Base-by-base conservation (phyloP, 1,284 basidiomycete species). In the Boletus smithii region DNA sequence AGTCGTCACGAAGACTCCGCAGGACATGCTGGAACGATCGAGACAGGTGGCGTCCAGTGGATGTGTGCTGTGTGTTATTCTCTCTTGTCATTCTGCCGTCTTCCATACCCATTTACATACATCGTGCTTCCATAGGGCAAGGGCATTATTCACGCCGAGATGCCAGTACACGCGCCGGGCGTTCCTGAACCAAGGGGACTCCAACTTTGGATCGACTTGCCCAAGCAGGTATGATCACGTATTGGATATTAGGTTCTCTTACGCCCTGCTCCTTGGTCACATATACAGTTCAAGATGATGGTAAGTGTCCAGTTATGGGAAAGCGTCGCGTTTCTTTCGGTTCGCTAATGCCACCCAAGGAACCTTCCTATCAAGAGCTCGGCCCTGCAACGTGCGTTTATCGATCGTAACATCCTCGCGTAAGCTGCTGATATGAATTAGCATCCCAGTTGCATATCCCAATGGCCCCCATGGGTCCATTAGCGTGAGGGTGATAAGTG, bases 171-270 rank as follows among this genome's bases (percentile, higher is more conserved):
- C 54, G 81, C 72, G 6, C 69, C 75, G 18, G 83, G 81, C n/a
- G 53, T 72, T 4, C 83, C 88, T 3, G 71, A 89, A 65, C 77
- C 93, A 59, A 62, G 77, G 24, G 95, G 92, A 7, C 73, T 98
- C 32, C 95, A 98, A 62, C 80, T 98, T 22, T 97, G 95, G 95
- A 74, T 97, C 37, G 95, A 97, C 69, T 73, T 98, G 14, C 95
- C 95, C 0, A 85, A 86, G 58, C 65, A 88, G 66, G 80, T 80
- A 56, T 23, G 39, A 20, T 36, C 35, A 38, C 18, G 26, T 37
- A 27, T 18, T 42, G 8, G 16, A 4, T 8, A 24, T 29, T 32
- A 40, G 14, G 8, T 1, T 20, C 16, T 30, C 49, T 56, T 44
- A 55, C 24, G 22, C 43, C 72, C 41, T 71, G 1, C 26, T 5